Evolutionary conservation across 2,329 filamentous ascomycete genomes (phyloP).

Genomic region (Colletotrichum melonis): DNA sequence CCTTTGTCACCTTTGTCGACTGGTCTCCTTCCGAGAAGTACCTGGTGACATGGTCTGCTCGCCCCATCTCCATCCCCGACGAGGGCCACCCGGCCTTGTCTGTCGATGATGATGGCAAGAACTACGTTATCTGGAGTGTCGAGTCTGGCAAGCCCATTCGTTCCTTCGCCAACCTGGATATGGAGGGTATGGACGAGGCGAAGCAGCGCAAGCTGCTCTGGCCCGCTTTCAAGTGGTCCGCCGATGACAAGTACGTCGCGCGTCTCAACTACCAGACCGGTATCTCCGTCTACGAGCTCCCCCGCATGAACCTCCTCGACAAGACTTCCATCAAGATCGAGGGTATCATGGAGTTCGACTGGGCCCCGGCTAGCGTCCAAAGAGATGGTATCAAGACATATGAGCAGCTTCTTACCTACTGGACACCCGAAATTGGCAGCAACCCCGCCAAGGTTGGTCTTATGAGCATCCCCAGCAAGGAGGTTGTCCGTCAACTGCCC

Average conservation of each 20-base stretch:
- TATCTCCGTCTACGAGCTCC: slow-evolving; percentile 91
- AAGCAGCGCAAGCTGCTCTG: slow-evolving; percentile 89
- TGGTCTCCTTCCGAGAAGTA: slow-evolving; percentile 96
- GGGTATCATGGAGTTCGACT: slow-evolving; percentile 97
- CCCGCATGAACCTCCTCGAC: slow-evolving; percentile 88
- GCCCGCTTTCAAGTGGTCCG: slow-evolving; percentile 99
- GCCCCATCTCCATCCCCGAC: slow-evolving; percentile 92
- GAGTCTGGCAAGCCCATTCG: slow-evolving; percentile 89
- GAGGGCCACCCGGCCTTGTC: slow-evolving; percentile 85
- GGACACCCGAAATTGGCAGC: slow-evolving; percentile 97
- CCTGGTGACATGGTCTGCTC: slow-evolving; percentile 95
- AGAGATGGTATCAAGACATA: slow-evolving; percentile 90
- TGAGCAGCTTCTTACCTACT: slow-evolving; percentile 97
- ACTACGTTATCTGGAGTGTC: slow-evolving; percentile 99
- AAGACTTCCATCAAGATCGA: slow-evolving; percentile 97
- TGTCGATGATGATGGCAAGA: slow-evolving; percentile 96
- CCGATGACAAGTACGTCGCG: slow-evolving; percentile 97
- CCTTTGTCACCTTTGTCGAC: slow-evolving; percentile 93
- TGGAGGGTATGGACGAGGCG: slow-evolving; percentile 71
- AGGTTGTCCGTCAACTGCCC: slow-evolving; percentile 93
- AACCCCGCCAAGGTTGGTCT: slow-evolving; percentile 97
- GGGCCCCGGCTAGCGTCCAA: slow-evolving; percentile 86
- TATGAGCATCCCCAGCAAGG: slow-evolving; percentile 96
- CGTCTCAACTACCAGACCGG: slow-evolving; percentile 88
- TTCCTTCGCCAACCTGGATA: slow-evolving; percentile 91